Conservation (phyloP, 305 asterid species). For the Fraxinus albicans region DNA sequence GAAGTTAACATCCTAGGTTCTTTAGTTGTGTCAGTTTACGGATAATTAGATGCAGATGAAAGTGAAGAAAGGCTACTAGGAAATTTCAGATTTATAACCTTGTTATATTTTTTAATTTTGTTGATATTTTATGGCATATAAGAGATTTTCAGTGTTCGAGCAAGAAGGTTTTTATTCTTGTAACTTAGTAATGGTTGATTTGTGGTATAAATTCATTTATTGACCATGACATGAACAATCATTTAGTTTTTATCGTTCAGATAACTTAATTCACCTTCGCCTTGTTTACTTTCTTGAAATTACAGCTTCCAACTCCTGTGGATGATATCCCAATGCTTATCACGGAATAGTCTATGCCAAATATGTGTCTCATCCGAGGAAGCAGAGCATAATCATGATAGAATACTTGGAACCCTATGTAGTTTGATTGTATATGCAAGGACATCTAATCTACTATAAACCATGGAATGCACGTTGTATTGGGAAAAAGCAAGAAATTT, state of each 20-base stretch:
- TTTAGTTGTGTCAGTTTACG: neutral
- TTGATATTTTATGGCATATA: neutral
- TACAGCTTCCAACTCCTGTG: constrained; percentile 46
- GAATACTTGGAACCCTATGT: neutral
- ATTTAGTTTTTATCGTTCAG: neutral
- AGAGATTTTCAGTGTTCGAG: neutral
- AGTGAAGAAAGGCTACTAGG: neutral
- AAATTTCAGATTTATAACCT: neutral
- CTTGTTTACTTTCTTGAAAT: neutral
- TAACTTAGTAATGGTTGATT: neutral
- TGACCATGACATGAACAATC: neutral
- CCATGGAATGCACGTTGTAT: neutral
- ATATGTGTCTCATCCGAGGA: constrained; percentile 8
- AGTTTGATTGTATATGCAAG: constrained; percentile 11
- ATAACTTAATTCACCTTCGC: neutral
- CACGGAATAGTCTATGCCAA: constrained; percentile 46
- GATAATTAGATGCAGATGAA: neutral
- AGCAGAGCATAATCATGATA: constrained; percentile 8
- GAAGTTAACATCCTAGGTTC: neutral
- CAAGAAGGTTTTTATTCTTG: neutral
- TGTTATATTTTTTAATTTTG: neutral
- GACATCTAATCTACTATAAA: constrained; percentile 13
- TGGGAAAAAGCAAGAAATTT: constrained; percentile 7
- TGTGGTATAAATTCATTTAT: neutral
- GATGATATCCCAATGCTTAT: constrained; percentile 53